Conservation (phyloP, 148 eudicot species). For the Diospyros kaki region DNA sequence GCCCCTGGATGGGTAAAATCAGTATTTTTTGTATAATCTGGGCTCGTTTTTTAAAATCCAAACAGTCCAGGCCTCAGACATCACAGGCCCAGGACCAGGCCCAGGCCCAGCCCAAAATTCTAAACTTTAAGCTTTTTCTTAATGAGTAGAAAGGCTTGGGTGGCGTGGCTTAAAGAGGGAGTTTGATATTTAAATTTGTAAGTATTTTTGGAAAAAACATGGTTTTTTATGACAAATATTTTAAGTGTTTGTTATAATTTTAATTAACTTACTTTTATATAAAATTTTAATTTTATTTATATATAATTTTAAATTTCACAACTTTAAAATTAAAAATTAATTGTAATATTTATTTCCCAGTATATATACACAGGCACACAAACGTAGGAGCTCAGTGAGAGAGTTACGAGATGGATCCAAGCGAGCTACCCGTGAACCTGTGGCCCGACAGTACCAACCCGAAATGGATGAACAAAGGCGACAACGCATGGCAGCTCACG, state of each 20-base stretch:
- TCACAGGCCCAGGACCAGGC: background rate
- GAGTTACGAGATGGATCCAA: background rate
- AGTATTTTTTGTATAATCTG: background rate
- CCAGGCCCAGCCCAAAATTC: too few relatives aligned
- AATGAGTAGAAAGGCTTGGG: too few relatives aligned
- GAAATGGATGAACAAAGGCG: slow-evolving; percentile 37
- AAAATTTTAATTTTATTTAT: too few relatives aligned
- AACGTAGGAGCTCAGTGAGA: too few relatives aligned
- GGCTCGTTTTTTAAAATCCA: background rate
- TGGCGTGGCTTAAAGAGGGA: background rate
- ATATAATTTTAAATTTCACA: too few relatives aligned
- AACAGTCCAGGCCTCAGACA: background rate
- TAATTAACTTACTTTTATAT: too few relatives aligned
- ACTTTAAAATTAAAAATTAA: too few relatives aligned
- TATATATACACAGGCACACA: background rate
- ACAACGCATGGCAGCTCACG: slow-evolving; percentile 39
- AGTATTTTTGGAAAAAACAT: too few relatives aligned
- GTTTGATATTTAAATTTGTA: too few relatives aligned
- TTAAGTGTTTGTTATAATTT: too few relatives aligned
- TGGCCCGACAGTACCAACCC: slow-evolving; percentile 25
- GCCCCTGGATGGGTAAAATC: background rate
- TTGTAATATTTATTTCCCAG: background rate
- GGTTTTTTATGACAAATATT: too few relatives aligned
- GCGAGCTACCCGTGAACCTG: background rate
- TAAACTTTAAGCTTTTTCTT: too few relatives aligned